These are phyloP conservation scores for Globisporangium mamillatum DNA, from an alignment of 352 stramenopile genomes.

Conservation along the genomic window DNA sequence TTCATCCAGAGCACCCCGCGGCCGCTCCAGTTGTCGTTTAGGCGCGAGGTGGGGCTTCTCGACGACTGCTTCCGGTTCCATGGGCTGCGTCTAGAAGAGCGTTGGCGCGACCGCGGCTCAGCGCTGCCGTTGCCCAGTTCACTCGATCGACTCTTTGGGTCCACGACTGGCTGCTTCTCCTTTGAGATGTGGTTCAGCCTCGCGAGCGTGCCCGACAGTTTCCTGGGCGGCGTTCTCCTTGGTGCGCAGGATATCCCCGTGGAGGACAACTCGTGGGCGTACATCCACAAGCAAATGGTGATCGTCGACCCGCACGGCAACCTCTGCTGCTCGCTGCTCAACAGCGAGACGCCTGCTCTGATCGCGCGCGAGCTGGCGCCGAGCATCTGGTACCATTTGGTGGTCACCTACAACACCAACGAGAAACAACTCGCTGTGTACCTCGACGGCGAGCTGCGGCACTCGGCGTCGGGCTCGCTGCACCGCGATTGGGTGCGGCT, in stretches of 20 bases:
- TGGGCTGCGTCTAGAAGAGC: conserved; percentile 43
- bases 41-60: conserved; percentile 45
- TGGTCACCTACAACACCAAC: conserved; percentile 38
- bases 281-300: conserved; percentile 59
- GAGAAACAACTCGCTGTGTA: conserved; percentile 37
- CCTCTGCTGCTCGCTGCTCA: conserved; percentile 58
- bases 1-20: conserved; percentile 56
- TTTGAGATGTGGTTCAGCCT: conserved; percentile 74
- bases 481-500: conserved; percentile 49
- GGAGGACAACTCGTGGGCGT: conserved; percentile 43
- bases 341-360: conserved; percentile 40
- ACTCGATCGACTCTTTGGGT: conserved; percentile 37
- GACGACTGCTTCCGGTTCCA: conserved; percentile 58
- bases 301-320: conserved; percentile 58
- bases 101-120: conserved; percentile 58
- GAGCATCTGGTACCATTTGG: conserved; percentile 70
- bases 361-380: conserved; percentile 46
- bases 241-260: conserved; percentile 53
- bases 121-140: conserved; percentile 42
- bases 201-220: conserved; percentile 44
- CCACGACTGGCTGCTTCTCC: conserved; percentile 34
- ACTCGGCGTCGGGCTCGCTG: conserved; percentile 33
- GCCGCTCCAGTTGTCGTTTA: conserved; percentile 58
- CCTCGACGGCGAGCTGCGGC: conserved; percentile 55
- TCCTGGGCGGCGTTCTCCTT: conserved; percentile 57